Percentiles rank a stretch among this genome's conserved stretches.
phyloP scores from a whole-genome alignment of 371 early-diverging fungal genomes.

The Mortierella sp. region DNA sequence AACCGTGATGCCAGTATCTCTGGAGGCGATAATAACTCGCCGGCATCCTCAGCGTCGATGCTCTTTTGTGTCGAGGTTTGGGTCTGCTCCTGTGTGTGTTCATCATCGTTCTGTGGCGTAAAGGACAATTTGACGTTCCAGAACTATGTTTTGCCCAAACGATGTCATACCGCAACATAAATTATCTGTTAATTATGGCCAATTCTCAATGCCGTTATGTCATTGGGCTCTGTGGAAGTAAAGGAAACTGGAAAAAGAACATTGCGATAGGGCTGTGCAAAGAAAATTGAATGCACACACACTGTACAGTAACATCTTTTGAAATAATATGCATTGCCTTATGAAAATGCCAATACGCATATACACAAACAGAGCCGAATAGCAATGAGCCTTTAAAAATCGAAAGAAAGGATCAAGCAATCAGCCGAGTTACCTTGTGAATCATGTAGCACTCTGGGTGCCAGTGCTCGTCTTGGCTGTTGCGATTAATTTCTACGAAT shows the following conservation, averaged over 20 bases:
- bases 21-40: slow-evolving; percentile 1
- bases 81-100: slow-evolving; percentile 8
- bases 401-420: not conserved
- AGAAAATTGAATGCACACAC: not conserved
- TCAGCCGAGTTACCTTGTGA: slow-evolving; percentile 73
- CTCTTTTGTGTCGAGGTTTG: not conserved
- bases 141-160: slow-evolving; percentile 75
- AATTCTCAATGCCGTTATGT: not conserved
- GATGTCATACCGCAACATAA: not conserved
- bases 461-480: slow-evolving; percentile 87
- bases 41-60: slow-evolving; percentile 15
- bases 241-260: not conserved
- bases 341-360: not conserved
- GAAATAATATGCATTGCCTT: not conserved
- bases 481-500: slow-evolving; percentile 90
- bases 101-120: slow-evolving; percentile 33
- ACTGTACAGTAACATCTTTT: not conserved
- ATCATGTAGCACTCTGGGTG: slow-evolving; percentile 99
- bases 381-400: not conserved
- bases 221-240: not conserved
- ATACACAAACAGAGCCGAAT: not conserved
- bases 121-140: slow-evolving; percentile 80
- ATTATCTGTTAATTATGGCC: not conserved
- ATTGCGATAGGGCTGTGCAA: slow-evolving; percentile 11
- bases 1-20: slow-evolving; percentile 6